Conservation (phyloP, 2,329 filamentous ascomycete species). For the Fusarium nematophilum region DNA sequence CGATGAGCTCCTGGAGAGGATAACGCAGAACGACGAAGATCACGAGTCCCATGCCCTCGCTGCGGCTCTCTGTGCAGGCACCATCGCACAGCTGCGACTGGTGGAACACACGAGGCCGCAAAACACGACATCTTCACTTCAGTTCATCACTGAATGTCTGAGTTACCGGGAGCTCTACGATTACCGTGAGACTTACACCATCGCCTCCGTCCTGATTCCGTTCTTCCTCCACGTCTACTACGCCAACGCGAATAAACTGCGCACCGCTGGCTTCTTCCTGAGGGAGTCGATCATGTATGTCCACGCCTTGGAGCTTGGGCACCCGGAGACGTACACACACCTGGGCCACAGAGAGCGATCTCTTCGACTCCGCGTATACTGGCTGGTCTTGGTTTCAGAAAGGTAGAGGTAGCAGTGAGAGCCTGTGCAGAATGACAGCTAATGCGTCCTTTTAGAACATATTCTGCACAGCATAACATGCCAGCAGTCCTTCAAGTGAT, state of each 20-base stretch:
- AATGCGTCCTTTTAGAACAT: conserved; percentile 16
- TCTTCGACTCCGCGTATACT: conserved; percentile 37
- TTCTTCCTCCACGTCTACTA: conserved; percentile 46
- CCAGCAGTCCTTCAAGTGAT: conserved; percentile 39
- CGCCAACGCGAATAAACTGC: conserved; percentile 43
- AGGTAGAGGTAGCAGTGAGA: background rate
- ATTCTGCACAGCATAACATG: conserved; percentile 39
- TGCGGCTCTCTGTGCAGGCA: conserved; percentile 41
- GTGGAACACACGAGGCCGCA: conserved; percentile 30
- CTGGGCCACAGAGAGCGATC: conserved; percentile 30
- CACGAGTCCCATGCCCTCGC: conserved; percentile 40
- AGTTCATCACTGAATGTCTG: conserved; percentile 33
- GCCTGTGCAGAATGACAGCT: background rate
- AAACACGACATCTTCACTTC: conserved; percentile 27
- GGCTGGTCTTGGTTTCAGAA: conserved; percentile 42
- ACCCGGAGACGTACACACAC: conserved; percentile 30
- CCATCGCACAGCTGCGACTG: conserved; percentile 43
- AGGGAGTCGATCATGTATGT: conserved; percentile 41
- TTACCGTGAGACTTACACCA: conserved; percentile 35
- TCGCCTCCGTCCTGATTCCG: conserved; percentile 37
- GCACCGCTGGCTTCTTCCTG: conserved; percentile 39
- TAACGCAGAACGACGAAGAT: conserved; percentile 24
- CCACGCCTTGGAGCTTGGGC: conserved; percentile 37
- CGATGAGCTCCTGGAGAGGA: conserved; percentile 29
- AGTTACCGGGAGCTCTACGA: conserved; percentile 37